Base-by-base conservation (phyloP, 2,329 filamentous ascomycete species). In the Neofusicoccum sp. region DNA sequence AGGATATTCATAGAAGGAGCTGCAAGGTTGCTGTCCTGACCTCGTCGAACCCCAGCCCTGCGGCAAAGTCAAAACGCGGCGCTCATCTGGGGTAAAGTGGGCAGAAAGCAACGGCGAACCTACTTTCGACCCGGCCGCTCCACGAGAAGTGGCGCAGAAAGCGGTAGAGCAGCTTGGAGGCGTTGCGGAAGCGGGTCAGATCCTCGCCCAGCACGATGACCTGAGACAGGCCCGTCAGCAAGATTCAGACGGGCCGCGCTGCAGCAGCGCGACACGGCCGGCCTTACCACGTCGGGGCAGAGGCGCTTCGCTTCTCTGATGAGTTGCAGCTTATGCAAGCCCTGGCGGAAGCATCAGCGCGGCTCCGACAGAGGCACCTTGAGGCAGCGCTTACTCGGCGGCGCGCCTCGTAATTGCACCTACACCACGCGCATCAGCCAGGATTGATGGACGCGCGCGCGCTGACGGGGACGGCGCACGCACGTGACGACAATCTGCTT, bases 401-500 rank as follows among this genome's bases (percentile, higher is more conserved):
- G 36, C 93, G 86, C 24, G 93, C 93, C 71, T 90, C 90, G 74
- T 98, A 98, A 76, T 98, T 98, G 82, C 59, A 61, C n/a, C 59
- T 61, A 41, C 38, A 44, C 9, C 24, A 26, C 12, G 11, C 5
- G 16, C 40, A 61, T 57, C 59, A 61, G 59, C 49, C 20, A 26
- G 33, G 38, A n/a, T 14, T n/a, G 33, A 20, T 43, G 31, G 40
- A 45, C 38, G 28, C 33, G 34, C 12, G 57, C 44, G 20, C 16
- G 48, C 38, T 54, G 58, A 47, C 49, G 41, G 38, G 26, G 26
- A 20, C 24, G 24, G n/a, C n/a, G 9, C 8, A 57, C 49, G 40
- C 72, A 75, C 33, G 73, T 75, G 65, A 75, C 73, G n/a, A 75
- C 82, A 60, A 97, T 96, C 72, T 92, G 90, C 76, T 97, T 97